Conservation (phyloP, 495 filamentous ascomycete genomes). For the Aspergillus wentii region DNA sequence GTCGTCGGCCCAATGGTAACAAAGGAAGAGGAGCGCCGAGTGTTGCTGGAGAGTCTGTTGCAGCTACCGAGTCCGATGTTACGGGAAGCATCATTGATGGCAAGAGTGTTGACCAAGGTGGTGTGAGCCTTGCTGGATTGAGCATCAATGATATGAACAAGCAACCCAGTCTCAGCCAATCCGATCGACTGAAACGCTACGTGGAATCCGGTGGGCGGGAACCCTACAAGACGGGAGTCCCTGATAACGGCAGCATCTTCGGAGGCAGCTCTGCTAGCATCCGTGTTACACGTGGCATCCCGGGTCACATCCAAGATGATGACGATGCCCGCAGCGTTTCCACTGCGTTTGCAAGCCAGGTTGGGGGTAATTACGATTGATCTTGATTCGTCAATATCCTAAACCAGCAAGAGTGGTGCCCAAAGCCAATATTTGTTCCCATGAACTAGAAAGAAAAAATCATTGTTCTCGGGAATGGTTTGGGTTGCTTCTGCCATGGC, state of each 20-base stretch:
- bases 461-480: conserved; percentile 10
- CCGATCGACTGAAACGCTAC: conserved; percentile 78
- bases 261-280: conserved; percentile 66
- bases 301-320: conserved; percentile 56
- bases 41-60: conserved; percentile 84
- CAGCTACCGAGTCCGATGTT: conserved; percentile 82
- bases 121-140: conserved; percentile 79
- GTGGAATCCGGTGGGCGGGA: conserved; percentile 72
- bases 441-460: conserved; percentile 6
- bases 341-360: conserved; percentile 92
- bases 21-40: conserved; percentile 65
- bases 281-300: conserved; percentile 44
- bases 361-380: conserved; percentile 92
- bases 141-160: conserved; percentile 71
- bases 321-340: conserved; percentile 94
- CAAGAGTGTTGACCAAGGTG: conserved; percentile 70
- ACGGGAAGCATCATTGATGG: conserved; percentile 67
- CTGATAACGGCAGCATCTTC: conserved; percentile 65
- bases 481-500: conserved; percentile 8
- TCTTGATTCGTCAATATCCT: conserved; percentile 6
- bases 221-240: conserved; percentile 37
- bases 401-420: conserved; percentile 11
- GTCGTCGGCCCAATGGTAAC: conserved; percentile 54
- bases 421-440: conserved; percentile 9
- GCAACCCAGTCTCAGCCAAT: conserved; percentile 79